Conservation (phyloP, 169 alveolate genomes). For the Theileria orientalis region DNA sequence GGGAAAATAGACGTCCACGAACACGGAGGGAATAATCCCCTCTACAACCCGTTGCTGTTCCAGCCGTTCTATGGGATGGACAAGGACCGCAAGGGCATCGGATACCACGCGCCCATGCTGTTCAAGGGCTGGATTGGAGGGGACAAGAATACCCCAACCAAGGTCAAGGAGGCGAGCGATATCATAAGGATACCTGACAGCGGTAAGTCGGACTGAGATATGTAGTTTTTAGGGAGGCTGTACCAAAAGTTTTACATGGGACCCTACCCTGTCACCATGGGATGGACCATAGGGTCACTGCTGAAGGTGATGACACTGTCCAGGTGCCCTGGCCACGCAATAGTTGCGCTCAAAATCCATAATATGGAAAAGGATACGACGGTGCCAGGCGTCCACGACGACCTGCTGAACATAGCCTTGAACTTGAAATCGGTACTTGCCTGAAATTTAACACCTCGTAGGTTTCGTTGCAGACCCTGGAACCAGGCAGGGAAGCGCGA, state of each 20-base stretch:
- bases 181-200: slow-evolving; percentile 34
- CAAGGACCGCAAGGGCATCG: slow-evolving; percentile 68
- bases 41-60: slow-evolving; percentile 62
- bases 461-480: slow-evolving; percentile 63
- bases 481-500: slow-evolving; percentile 66
- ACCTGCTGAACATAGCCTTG: slow-evolving; percentile 75
- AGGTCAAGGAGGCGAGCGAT: slow-evolving; percentile 48
- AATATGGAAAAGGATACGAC: slow-evolving; percentile 72
- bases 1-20: slow-evolving; percentile 25
- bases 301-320: slow-evolving; percentile 73
- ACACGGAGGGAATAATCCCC: slow-evolving; percentile 62
- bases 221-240: slow-evolving; percentile 66
- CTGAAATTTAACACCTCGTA: slow-evolving; percentile 17
- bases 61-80: slow-evolving; percentile 66
- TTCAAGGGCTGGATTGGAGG: slow-evolving; percentile 72
- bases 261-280: slow-evolving; percentile 79
- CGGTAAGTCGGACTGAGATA: neutral
- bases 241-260: slow-evolving; percentile 82
- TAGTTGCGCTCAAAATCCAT: slow-evolving; percentile 78
- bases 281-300: slow-evolving; percentile 82
- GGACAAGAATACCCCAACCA: slow-evolving; percentile 54
- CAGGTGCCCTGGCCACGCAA: slow-evolving; percentile 81
- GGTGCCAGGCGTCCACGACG: slow-evolving; percentile 72
- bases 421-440: slow-evolving; percentile 72
- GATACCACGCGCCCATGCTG: slow-evolving; percentile 67